Conservation (phyloP, 1,139 yeast genomes). For the Pneumocystis jirovecii region DNA sequence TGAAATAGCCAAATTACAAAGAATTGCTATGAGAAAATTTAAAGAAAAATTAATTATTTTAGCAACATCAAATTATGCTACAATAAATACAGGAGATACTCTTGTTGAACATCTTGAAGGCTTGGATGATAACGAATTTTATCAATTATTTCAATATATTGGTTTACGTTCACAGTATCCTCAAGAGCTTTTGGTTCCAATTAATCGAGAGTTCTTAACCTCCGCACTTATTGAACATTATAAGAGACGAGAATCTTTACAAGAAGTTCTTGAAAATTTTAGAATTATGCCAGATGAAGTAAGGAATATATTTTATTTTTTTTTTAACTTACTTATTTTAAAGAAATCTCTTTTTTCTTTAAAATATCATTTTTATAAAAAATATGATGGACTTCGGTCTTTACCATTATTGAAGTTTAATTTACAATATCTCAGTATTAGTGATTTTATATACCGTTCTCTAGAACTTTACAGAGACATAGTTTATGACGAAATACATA, state of each 20-base stretch:
- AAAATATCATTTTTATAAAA: constrained; percentile 5
- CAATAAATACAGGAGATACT: constrained; percentile 18
- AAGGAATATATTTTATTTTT: not conserved
- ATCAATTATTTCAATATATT: constrained; percentile 11
- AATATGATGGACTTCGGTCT: constrained; percentile 7
- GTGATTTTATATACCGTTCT: constrained; percentile 25
- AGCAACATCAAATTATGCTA: constrained; percentile 22
- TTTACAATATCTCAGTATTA: constrained; percentile 24
- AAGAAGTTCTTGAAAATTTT: constrained; percentile 7
- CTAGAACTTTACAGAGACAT: constrained; percentile 18
- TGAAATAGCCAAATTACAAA: constrained; percentile 18
- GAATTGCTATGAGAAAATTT: constrained; percentile 18
- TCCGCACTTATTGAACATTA: constrained; percentile 16
- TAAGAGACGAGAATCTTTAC: constrained; percentile 7
- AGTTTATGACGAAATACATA: constrained; percentile 17
- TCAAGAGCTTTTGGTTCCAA: not conserved
- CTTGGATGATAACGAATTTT: constrained; percentile 17
- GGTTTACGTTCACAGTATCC: not conserved
- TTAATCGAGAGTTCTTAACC: constrained; percentile 10
- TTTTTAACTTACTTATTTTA: constrained; percentile 15
- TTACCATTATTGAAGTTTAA: constrained; percentile 18
- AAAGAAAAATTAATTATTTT: constrained; percentile 19
- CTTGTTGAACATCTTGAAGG: constrained; percentile 20
- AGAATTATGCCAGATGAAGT: not conserved
- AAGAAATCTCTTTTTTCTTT: constrained; percentile 7